Conservation (phyloP, 768 basidiomycete species). For the Xanthoconium stramineum region DNA sequence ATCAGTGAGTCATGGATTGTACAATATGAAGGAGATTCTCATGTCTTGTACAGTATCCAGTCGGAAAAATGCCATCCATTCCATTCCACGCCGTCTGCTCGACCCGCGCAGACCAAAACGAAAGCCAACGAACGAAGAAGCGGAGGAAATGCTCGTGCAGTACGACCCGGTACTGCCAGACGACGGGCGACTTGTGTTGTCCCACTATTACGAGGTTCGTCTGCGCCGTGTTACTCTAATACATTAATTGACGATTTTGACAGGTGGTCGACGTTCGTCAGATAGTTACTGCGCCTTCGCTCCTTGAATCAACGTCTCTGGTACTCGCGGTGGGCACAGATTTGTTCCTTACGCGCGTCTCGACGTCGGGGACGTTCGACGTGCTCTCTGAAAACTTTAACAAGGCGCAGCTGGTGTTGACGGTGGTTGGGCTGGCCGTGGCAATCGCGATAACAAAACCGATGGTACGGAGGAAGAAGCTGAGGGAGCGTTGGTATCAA, state of each 20-base stretch:
- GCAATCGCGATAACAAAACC: conserved; percentile 84
- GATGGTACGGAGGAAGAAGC: conserved; percentile 66
- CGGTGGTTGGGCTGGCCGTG: conserved; percentile 62
- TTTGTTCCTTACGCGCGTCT: conserved; percentile 80
- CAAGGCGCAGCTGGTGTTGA: conserved; percentile 85
- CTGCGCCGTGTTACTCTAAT: neutral
- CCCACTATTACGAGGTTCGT: conserved; percentile 54
- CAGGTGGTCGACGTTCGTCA: conserved; percentile 67
- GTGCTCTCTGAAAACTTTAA: conserved; percentile 91
- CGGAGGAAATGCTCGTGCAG: conserved; percentile 80
- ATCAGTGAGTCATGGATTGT: conserved; percentile 55
- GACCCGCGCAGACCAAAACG: conserved; percentile 81
- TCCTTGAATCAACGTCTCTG: conserved; percentile 89
- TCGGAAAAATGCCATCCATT: conserved; percentile 66
- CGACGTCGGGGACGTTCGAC: conserved; percentile 90
- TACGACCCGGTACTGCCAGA: conserved; percentile 80
- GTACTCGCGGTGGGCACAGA: conserved; percentile 87
- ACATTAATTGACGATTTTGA: neutral
- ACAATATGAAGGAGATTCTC: neutral
- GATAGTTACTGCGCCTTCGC: conserved; percentile 76
- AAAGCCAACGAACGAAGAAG: conserved; percentile 73
- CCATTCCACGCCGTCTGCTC: conserved; percentile 67
- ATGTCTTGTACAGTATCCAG: conserved; percentile 60
- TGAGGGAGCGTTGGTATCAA: conserved; percentile 71
- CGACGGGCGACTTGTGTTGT: conserved; percentile 58